Percentiles rank a stretch among this genome's conserved stretches.
Evolutionary conservation across 2,329 filamentous ascomycete genomes (phyloP).

Genomic region (Cercospora sp.): DNA sequence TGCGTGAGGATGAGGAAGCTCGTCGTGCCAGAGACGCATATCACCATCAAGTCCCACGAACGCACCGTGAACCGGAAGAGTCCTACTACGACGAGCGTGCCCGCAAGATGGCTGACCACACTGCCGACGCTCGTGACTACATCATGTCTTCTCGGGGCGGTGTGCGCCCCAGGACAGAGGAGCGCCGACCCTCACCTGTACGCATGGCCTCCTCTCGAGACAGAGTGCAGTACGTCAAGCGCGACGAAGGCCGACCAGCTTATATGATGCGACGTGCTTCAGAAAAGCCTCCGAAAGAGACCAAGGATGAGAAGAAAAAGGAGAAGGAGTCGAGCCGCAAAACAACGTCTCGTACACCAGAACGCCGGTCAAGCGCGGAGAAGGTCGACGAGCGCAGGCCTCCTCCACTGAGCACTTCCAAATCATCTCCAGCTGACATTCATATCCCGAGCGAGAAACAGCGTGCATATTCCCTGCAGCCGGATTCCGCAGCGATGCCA

Average conservation of each 20-base stretch:
- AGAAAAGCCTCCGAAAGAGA: conserved; percentile 23
- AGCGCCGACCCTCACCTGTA: conserved; percentile 32
- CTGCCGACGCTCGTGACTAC: conserved; percentile 35
- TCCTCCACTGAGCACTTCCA: conserved; percentile 44
- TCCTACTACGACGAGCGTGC: conserved; percentile 30
- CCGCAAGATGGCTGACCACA: conserved; percentile 31
- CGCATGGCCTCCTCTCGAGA: conserved; percentile 33
- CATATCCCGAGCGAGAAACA: conserved; percentile 30
- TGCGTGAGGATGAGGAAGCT: conserved; percentile 30
- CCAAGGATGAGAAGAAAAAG: conserved; percentile 15
- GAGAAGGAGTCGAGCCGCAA: conserved; percentile 25
- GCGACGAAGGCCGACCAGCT: conserved; percentile 28
- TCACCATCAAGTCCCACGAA: conserved; percentile 28
- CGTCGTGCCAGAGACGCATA: conserved; percentile 28
- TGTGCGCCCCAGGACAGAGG: conserved; percentile 26
- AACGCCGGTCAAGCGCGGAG: conserved; percentile 32
- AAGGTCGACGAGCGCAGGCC: conserved; percentile 20
- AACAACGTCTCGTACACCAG: conserved; percentile 27
- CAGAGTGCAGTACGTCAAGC: conserved; percentile 32
- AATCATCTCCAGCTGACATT: conserved; percentile 36
- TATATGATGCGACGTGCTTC: conserved; percentile 32
- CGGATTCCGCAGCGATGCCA: conserved; percentile 30
- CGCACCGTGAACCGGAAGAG: conserved; percentile 30
- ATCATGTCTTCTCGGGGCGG: conserved; percentile 27
- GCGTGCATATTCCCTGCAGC: conserved; percentile 35